Conservation (phyloP, 2,329 filamentous ascomycete genomes). For the Rutstroemia sp. region DNA sequence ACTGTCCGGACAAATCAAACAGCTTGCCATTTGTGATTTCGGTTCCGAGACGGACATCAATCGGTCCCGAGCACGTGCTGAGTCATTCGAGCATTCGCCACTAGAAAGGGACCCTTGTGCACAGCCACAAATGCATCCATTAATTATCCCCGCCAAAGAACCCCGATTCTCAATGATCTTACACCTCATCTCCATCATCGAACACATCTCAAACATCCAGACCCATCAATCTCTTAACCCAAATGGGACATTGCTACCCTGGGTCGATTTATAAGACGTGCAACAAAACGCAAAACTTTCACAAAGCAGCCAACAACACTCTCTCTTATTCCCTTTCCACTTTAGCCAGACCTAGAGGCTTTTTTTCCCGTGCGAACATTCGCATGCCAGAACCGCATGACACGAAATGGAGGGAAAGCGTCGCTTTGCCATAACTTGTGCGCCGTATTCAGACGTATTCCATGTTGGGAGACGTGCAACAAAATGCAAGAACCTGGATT, state of each 20-base stretch:
- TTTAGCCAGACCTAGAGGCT: not conserved
- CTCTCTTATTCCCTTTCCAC: not conserved
- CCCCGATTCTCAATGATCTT: not conserved
- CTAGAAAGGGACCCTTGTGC: not conserved
- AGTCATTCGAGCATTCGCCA: not conserved
- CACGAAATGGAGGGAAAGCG: no score
- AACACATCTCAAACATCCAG: not conserved
- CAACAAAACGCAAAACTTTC: not conserved
- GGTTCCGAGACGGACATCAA: not conserved
- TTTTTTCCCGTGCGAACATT: not conserved
- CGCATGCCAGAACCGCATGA: not conserved
- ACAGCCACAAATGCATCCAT: not conserved
- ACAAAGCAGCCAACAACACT: not conserved
- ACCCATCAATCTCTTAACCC: not conserved
- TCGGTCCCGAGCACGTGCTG: not conserved
- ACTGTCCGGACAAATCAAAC: no score
- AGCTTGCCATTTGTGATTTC: not conserved
- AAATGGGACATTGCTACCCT: not conserved
- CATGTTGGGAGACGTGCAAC: constrained; percentile 9
- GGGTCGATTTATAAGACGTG: not conserved
- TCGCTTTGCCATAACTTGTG: not conserved
- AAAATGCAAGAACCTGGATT: not conserved
- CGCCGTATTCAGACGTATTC: constrained; percentile 2
- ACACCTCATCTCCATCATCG: not conserved
- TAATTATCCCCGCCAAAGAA: not conserved